Percentiles rank a stretch among this genome's conserved stretches.
phyloP scores from a whole-genome alignment of 179 eudicot species.

The Silene coronaria region DNA sequence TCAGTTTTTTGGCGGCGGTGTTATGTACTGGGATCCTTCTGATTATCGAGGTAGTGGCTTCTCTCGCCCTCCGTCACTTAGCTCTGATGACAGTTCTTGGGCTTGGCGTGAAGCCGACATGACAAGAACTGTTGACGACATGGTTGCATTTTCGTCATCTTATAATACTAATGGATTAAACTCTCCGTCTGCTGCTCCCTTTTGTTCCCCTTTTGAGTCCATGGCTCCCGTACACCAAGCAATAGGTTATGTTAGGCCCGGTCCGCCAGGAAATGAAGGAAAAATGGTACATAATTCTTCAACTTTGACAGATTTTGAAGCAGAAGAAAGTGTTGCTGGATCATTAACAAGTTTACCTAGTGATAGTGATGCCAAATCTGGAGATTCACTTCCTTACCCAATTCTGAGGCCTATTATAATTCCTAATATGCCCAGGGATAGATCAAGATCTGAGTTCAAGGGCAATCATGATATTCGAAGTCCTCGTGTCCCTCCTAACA shows the following conservation, averaged over 20 bases:
- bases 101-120: constrained; percentile 96
- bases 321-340: constrained; percentile 62
- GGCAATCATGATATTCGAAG: constrained; percentile 70
- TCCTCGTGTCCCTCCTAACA: constrained; percentile 86
- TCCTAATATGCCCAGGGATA: constrained; percentile 69
- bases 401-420: constrained; percentile 81
- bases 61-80: constrained; percentile 94
- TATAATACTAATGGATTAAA: constrained; percentile 85
- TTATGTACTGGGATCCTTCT: constrained; percentile 95
- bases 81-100: constrained; percentile 98
- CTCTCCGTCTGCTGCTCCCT: constrained; percentile 87
- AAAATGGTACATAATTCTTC: constrained; percentile 64
- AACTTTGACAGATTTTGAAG: constrained; percentile 46
- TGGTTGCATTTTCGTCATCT: constrained; percentile 90
- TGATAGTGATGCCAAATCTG: constrained; percentile 67
- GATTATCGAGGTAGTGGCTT: constrained; percentile 72
- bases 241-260: constrained; percentile 72
- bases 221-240: constrained; percentile 64
- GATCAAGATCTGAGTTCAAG: constrained; percentile 88
- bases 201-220: constrained; percentile 88
- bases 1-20: constrained; percentile 90
- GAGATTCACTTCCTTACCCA: constrained; percentile 80
- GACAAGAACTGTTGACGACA: constrained; percentile 90
- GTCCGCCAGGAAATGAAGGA: constrained; percentile 68
- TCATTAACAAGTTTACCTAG: constrained; percentile 34